phyloP scores from a whole-genome alignment of 2,329 filamentous ascomycete species.

The Zarea fungicola region DNA sequence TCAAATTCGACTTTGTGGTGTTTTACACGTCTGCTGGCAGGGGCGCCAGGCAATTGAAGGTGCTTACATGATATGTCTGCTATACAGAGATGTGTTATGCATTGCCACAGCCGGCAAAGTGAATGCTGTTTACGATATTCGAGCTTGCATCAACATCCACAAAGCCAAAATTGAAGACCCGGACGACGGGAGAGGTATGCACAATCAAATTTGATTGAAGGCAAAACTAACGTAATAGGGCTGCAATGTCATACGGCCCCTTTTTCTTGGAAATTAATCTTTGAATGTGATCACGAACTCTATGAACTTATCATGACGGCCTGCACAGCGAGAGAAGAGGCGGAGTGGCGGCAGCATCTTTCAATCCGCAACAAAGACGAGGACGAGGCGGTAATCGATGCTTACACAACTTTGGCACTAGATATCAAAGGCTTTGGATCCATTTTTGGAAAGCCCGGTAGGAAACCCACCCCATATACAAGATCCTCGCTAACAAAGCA shows the following conservation, averaged over 20 bases:
- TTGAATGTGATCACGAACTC: slow-evolving; percentile 69
- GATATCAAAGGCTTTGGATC: slow-evolving; percentile 70
- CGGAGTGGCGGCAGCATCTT: slow-evolving; percentile 72
- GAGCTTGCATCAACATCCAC: slow-evolving; percentile 66
- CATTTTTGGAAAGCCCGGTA: slow-evolving; percentile 68
- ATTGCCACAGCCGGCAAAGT: slow-evolving; percentile 63
- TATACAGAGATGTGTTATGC: slow-evolving; percentile 78
- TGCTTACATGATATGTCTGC: slow-evolving; percentile 75
- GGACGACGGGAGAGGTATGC: slow-evolving; percentile 68
- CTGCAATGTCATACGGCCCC: slow-evolving; percentile 81
- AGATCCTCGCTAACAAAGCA: slow-evolving; percentile 26
- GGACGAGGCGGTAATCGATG: slow-evolving; percentile 38
- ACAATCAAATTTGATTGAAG: not conserved
- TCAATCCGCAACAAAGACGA: slow-evolving; percentile 44
- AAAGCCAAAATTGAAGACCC: slow-evolving; percentile 63
- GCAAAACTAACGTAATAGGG: slow-evolving; percentile 45
- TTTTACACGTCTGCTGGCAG: slow-evolving; percentile 79
- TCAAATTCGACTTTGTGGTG: slow-evolving; percentile 74
- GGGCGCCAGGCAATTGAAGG: slow-evolving; percentile 62
- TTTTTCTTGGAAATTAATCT: slow-evolving; percentile 88
- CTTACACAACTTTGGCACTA: slow-evolving; percentile 56
- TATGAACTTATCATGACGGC: slow-evolving; percentile 86
- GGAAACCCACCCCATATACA: slow-evolving; percentile 8
- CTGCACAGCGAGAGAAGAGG: slow-evolving; percentile 74
- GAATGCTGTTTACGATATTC: slow-evolving; percentile 65